Base-by-base conservation (phyloP, 306 rosid genomes). In the Dryas alaskensis region DNA sequence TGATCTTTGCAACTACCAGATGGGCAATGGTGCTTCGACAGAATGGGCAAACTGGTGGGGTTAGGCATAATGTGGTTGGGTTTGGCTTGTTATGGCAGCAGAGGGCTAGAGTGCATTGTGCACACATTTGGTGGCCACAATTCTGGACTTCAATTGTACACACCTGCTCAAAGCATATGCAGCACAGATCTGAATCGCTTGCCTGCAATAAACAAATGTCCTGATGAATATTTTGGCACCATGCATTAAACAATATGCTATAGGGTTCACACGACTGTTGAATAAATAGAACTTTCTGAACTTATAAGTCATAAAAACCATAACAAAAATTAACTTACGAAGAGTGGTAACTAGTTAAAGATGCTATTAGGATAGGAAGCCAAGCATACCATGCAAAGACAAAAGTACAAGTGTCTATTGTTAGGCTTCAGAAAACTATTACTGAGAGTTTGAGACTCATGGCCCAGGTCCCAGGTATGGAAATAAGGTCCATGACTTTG, bases 121-220 rank as follows among this genome's bases (percentile, higher is more conserved):
- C 96, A 83, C 98, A 94, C 98, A 94, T 94, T 69, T 89, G 97
- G 79, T 94, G 97, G 49, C 96, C 97, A 76, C 99, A 94, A 42
- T 79, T 75, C 44, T 89, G 93, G 62, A 94, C 95, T 72, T 94
- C 97, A 66, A 94, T 90, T 47, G 92, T 83, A 77, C 97, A 92
- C 5, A 83, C 87, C 50, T 89, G 97, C 89, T 89, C 99, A 81
- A 94, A 94, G 90, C 97, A 94, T 77, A 94, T 94, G 93, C 94
- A 89, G 84, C 97, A 94, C 65, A 84, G 45, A 49, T 94, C 97
- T 2, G 88, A 66, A 65, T 94, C 97, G 10, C 96, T 92, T 49
- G 75, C 92, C 99, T 94, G 93, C 84, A 88, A 77, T 22, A 64
- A 12, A 57, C 48, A 65, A 64, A 51, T 49, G 51, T 63, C 73